These are phyloP conservation scores for Beauveria varroae DNA, from an alignment of 2,329 filamentous ascomycete genomes.

Conservation along the genomic window DNA sequence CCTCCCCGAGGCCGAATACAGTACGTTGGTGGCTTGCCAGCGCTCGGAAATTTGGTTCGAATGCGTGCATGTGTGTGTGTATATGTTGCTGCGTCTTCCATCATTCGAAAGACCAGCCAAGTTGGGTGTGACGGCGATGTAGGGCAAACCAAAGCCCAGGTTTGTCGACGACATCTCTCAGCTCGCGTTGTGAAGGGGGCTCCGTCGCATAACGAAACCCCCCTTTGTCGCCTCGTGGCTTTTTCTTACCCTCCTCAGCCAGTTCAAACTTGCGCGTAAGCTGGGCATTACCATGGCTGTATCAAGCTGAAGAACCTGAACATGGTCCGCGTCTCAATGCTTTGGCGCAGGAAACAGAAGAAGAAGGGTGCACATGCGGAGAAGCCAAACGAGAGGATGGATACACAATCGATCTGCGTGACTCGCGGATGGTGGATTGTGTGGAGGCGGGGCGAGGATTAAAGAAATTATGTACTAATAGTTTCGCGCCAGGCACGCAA, in stretches of 20 bases:
- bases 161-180: background rate
- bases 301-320: too few species aligned
- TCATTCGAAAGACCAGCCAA: too few species aligned
- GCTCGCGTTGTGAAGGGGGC: background rate
- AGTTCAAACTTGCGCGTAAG: background rate
- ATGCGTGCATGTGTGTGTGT: background rate
- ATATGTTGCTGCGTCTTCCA: too few species aligned
- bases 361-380: too few species aligned
- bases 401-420: background rate
- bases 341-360: too few species aligned
- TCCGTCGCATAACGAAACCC: background rate
- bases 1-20: background rate
- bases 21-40: background rate
- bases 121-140: background rate
- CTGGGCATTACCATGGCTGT: too few species aligned
- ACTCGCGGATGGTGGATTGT: background rate
- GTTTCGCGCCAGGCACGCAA: too few species aligned
- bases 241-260: background rate
- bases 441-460: background rate
- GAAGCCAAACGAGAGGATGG: background rate
- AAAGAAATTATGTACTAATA: background rate
- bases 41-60: conserved; percentile 2
- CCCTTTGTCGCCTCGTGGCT: background rate
- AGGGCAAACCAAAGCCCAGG: background rate
- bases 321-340: too few species aligned